These are phyloP conservation scores for Tricholoma flavovirens DNA, from an alignment of 768 basidiomycete species.

Conservation along the genomic window DNA sequence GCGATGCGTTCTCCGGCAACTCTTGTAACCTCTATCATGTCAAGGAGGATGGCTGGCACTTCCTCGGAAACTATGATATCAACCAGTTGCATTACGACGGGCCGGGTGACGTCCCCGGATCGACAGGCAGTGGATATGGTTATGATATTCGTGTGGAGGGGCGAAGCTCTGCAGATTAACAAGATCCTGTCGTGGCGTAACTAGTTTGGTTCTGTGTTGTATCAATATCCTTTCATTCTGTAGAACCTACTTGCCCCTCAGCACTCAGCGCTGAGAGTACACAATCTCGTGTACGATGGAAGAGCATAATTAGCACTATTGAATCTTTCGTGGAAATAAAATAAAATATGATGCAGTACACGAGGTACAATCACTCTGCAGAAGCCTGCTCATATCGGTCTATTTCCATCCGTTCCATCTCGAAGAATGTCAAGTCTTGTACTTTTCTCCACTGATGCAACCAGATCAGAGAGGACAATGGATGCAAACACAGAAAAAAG, in stretches of 20 bases:
- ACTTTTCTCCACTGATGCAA: slow-evolving; percentile 32
- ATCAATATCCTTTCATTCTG: slow-evolving; percentile 5
- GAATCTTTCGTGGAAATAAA: background rate
- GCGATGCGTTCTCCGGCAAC: slow-evolving; percentile 95
- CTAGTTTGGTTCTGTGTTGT: slow-evolving; percentile 7
- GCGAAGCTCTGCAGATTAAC: slow-evolving; percentile 47
- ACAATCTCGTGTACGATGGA: too few relatives aligned
- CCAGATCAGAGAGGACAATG: background rate
- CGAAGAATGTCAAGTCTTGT: slow-evolving; percentile 39
- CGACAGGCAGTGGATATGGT: slow-evolving; percentile 66
- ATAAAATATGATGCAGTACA: background rate
- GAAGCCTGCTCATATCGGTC: slow-evolving; percentile 37
- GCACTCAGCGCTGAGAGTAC: background rate
- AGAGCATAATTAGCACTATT: background rate
- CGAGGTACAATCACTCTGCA: slow-evolving; percentile 4
- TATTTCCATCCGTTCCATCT: slow-evolving; percentile 34
- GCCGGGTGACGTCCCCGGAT: slow-evolving; percentile 60
- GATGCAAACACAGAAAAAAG: background rate
- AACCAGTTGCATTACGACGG: slow-evolving; percentile 89
- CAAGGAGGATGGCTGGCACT: slow-evolving; percentile 91
- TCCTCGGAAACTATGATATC: slow-evolving; percentile 94
- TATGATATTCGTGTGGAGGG: slow-evolving; percentile 68
- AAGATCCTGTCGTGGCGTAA: slow-evolving; percentile 23
- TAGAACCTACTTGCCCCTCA: too few relatives aligned
- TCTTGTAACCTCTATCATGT: slow-evolving; percentile 95